Conservation (phyloP, 2,329 filamentous ascomycete genomes). For the Aspergillus pseudoviridinutans region DNA sequence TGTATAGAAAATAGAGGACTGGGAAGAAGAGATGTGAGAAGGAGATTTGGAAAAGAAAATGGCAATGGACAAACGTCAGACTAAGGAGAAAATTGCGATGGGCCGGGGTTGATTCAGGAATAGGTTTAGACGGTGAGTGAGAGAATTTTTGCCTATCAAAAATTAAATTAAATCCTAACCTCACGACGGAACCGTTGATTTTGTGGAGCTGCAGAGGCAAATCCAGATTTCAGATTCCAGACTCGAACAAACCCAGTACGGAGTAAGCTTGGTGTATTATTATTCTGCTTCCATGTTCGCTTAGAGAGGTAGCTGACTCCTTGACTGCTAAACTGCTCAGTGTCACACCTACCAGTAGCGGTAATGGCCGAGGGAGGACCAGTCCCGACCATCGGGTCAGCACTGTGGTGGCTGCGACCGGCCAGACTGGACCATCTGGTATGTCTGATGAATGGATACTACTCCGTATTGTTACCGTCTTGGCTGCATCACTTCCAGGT, state of each 20-base stretch:
- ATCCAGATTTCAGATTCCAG: neutral
- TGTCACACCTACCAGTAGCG: neutral
- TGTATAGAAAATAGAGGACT: neutral
- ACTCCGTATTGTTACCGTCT: neutral
- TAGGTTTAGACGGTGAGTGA: neutral
- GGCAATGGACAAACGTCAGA: neutral
- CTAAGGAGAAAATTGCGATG: neutral
- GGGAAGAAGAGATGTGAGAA: neutral
- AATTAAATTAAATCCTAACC: neutral
- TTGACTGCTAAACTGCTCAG: too few species aligned
- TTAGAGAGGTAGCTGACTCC: neutral
- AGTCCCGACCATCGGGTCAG: neutral
- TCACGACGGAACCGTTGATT: neutral
- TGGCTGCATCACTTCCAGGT: neutral
- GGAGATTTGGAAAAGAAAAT: neutral
- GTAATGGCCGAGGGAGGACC: neutral
- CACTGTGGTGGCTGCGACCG: neutral
- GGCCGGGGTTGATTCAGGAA: neutral
- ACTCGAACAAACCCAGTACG: neutral
- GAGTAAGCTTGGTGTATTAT: neutral
- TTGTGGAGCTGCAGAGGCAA: neutral
- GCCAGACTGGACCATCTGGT: neutral
- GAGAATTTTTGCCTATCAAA: neutral
- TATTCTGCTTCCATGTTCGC: neutral
- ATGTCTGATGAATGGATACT: neutral